Evolutionary conservation across 306 rosid genomes (phyloP).

Genomic region (Cicer yamashitae): DNA sequence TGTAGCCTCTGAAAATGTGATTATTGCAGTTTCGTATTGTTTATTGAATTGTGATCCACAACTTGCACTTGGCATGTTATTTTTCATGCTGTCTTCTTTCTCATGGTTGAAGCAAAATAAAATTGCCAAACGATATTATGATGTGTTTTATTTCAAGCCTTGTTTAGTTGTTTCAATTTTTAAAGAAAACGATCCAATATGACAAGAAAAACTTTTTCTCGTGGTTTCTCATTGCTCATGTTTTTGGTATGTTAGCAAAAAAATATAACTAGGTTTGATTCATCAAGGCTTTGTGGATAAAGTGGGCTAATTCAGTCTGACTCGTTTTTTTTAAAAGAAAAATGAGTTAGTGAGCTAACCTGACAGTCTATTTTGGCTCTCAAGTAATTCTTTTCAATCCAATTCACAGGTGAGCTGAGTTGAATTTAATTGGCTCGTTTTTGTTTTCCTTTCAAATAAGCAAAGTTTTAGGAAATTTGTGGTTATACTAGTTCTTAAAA

Average conservation of each 20-base stretch:
- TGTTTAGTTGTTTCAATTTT: slow-evolving; percentile 14
- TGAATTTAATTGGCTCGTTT: not conserved
- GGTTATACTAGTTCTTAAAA: not conserved
- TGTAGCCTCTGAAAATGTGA: slow-evolving; percentile 27
- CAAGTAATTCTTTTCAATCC: not conserved
- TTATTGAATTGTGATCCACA: slow-evolving; percentile 33
- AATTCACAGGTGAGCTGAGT: not conserved
- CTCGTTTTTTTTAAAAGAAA: too few species aligned
- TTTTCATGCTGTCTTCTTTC: slow-evolving; percentile 34
- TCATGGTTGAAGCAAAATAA: slow-evolving; percentile 42
- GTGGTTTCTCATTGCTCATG: not conserved
- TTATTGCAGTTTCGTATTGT: slow-evolving; percentile 32
- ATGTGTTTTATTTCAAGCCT: not conserved
- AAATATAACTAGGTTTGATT: not conserved
- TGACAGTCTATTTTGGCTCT: too few species aligned
- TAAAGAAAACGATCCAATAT: not conserved
- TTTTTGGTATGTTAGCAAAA: not conserved
- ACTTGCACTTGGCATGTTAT: slow-evolving; percentile 41
- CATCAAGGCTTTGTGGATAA: not conserved
- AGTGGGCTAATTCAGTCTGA: not conserved
- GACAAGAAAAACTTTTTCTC: not conserved
- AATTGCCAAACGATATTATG: slow-evolving; percentile 24
- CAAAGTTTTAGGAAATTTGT: not conserved
- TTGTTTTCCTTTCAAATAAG: not conserved
- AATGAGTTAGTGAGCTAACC: too few species aligned